Percentiles rank a stretch among this genome's conserved stretches.
phyloP scores from a whole-genome alignment of 352 stramenopile genomes.

The Phytophthora cryptogea region DNA sequence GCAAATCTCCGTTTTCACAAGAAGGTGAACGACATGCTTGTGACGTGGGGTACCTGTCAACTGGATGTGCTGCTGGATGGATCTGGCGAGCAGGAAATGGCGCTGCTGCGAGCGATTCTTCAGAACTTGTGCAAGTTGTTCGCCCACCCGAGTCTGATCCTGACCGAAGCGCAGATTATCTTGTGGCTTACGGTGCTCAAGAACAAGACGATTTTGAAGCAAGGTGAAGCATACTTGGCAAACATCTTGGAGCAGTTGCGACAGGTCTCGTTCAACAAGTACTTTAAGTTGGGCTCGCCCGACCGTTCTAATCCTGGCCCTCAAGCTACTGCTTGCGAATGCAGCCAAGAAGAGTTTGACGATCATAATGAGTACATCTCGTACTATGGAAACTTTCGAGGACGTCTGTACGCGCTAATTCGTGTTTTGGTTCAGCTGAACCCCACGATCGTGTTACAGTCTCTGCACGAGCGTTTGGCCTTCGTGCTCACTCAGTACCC shows the following conservation, averaged over 20 bases:
- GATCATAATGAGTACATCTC: constrained; percentile 71
- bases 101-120: constrained; percentile 49
- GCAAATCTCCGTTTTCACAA: constrained; percentile 66
- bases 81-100: constrained; percentile 47
- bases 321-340: constrained; percentile 40
- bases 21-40: constrained; percentile 78
- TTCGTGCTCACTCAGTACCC: constrained; percentile 61
- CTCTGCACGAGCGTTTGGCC: constrained; percentile 59
- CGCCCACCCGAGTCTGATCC: constrained; percentile 63
- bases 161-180: constrained; percentile 75
- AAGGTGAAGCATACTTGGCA: constrained; percentile 40
- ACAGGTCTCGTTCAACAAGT: constrained; percentile 75
- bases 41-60: constrained; percentile 72
- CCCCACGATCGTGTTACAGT: constrained; percentile 49
- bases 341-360: constrained; percentile 71
- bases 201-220: constrained; percentile 62
- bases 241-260: constrained; percentile 54
- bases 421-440: constrained; percentile 68
- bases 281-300: constrained; percentile 77
- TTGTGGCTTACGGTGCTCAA: constrained; percentile 79
- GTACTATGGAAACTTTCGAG: constrained; percentile 83
- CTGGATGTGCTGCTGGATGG: constrained; percentile 56
- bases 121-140: constrained; percentile 62
- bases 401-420: constrained; percentile 77
- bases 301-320: constrained; percentile 47